Evolutionary conservation across 345 rosid species (phyloP).

Genomic region (Mallotus nudiflorus): DNA sequence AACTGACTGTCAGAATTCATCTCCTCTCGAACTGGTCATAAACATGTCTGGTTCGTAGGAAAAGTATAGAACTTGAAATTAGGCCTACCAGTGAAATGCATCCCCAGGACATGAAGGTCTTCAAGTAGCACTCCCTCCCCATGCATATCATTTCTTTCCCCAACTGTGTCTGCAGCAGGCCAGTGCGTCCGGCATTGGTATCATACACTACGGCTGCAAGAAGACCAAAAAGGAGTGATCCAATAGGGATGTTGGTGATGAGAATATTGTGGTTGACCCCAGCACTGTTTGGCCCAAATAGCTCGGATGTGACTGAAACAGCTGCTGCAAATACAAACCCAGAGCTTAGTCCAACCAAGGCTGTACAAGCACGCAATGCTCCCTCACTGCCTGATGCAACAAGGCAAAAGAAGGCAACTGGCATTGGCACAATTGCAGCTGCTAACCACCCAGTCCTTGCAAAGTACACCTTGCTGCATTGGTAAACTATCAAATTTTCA

Average conservation of each 20-base stretch:
- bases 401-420: conserved; percentile 63
- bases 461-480: conserved; percentile 70
- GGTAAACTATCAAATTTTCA: conserved; percentile 12
- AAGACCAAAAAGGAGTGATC: conserved; percentile 71
- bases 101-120: conserved; percentile 55
- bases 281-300: conserved; percentile 71
- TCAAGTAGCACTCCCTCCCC: conserved; percentile 56
- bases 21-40: conserved; percentile 45
- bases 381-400: conserved; percentile 44
- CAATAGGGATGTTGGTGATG: conserved; percentile 86
- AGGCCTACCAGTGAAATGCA: conserved; percentile 50
- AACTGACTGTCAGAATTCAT: conserved; percentile 21
- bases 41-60: conserved; percentile 52
- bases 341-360: conserved; percentile 68
- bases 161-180: conserved; percentile 12
- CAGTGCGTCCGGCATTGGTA: conserved; percentile 38
- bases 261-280: conserved; percentile 92
- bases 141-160: conserved; percentile 47
- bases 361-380: conserved; percentile 47
- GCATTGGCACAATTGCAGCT: conserved; percentile 61
- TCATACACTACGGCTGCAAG: conserved; percentile 78
- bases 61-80: conserved; percentile 44
- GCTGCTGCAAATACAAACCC: conserved; percentile 80
- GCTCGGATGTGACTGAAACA: conserved; percentile 79
- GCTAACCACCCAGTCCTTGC: conserved; percentile 89